Conservation (phyloP, 345 rosid genomes). For the Raphanus raphanistrum region DNA sequence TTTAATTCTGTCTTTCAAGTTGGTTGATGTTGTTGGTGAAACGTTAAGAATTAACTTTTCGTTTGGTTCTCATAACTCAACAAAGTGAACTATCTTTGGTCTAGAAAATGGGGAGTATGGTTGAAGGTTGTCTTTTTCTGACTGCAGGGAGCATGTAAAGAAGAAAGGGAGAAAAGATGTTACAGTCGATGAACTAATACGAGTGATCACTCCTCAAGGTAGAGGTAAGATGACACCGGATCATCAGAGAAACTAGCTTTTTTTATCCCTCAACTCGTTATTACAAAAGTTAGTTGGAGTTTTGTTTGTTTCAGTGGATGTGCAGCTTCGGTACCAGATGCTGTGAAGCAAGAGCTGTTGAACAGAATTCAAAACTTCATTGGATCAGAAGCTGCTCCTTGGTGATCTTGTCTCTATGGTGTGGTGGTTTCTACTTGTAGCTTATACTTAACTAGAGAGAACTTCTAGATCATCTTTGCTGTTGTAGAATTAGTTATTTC, state of each 20-base stretch:
- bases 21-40: not conserved
- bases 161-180: slow-evolving; percentile 78
- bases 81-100: not conserved
- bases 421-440: not conserved
- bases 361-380: slow-evolving; percentile 61
- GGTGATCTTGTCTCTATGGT: slow-evolving; percentile 11
- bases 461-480: slow-evolving; percentile 5
- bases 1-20: not conserved
- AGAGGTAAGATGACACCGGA: slow-evolving; percentile 47
- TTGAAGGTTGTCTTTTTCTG: not conserved
- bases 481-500: slow-evolving; percentile 7
- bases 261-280: too few relatives aligned
- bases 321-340: slow-evolving; percentile 73
- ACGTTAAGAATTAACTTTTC: not conserved
- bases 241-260: too few relatives aligned
- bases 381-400: slow-evolving; percentile 44
- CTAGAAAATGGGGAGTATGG: not conserved
- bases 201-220: slow-evolving; percentile 77
- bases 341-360: slow-evolving; percentile 69
- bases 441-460: not conserved
- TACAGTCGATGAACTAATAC: slow-evolving; percentile 76
- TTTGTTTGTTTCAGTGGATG: not conserved
- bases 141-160: slow-evolving; percentile 61
- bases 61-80: not conserved
- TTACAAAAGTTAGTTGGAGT: not conserved